Percentiles rank a stretch among this genome's conserved stretches.
These are phyloP conservation scores for Camelina laxa DNA, from an alignment of 345 rosid species.

Conservation along the genomic window DNA sequence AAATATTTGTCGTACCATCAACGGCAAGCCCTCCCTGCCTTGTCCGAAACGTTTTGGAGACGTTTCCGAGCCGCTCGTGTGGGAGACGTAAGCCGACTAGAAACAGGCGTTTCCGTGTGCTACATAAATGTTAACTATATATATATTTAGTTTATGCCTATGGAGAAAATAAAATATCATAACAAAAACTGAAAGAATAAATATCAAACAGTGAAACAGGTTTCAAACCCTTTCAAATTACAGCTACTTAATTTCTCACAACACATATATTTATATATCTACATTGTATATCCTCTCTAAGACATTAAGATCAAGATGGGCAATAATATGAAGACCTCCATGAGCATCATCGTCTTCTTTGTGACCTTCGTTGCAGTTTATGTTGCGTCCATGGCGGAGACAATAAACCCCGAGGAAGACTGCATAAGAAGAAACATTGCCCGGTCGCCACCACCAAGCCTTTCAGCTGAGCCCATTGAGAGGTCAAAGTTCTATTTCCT, in stretches of 20 bases:
- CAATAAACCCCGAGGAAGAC: slow-evolving; percentile 21
- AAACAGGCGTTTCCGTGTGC: too few relatives aligned
- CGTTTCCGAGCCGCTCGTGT: too few relatives aligned
- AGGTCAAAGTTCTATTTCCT: neutral
- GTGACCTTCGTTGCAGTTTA: slow-evolving; percentile 1
- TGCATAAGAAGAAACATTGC: slow-evolving; percentile 31
- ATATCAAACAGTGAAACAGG: too few relatives aligned
- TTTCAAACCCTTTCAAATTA: neutral
- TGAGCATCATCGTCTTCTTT: slow-evolving; percentile 7
- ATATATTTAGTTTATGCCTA: too few relatives aligned
- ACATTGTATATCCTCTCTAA: neutral
- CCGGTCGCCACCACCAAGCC: neutral
- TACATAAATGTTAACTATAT: too few relatives aligned
- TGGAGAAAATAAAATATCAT: too few relatives aligned
- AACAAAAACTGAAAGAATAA: neutral
- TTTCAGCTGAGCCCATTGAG: slow-evolving; percentile 2
- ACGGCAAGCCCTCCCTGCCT: too few relatives aligned
- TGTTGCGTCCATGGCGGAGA: slow-evolving; percentile 15
- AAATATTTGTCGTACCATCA: too few relatives aligned
- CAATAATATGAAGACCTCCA: slow-evolving; percentile 2
- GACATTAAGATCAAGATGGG: neutral
- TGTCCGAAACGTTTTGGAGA: too few relatives aligned
- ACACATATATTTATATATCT: neutral
- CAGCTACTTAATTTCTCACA: neutral
- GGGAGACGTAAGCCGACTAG: too few relatives aligned